phyloP scores from a whole-genome alignment of 2,329 filamentous ascomycete species.

The Diaporthe citrichinensis region DNA sequence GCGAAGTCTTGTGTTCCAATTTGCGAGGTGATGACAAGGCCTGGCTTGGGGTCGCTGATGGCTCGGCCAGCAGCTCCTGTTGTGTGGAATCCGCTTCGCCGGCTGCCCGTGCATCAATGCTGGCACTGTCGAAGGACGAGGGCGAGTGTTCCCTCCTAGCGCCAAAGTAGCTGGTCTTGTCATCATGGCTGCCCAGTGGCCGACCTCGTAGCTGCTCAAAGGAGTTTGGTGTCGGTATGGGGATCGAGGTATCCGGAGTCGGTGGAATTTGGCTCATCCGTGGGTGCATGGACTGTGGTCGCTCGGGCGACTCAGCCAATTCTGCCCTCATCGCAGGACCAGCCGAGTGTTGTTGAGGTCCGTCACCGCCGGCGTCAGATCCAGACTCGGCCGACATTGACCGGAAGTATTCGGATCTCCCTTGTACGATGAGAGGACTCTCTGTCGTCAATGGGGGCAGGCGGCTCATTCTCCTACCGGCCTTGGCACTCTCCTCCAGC shows the following conservation, averaged over 20 bases:
- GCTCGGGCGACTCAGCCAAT: constrained; percentile 69
- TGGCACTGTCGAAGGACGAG: constrained; percentile 60
- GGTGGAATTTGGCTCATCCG: constrained; percentile 76
- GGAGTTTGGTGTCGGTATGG: constrained; percentile 58
- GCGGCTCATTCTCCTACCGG: constrained; percentile 85
- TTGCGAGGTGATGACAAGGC: constrained; percentile 61
- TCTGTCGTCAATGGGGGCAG: constrained; percentile 86
- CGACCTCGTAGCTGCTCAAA: constrained; percentile 59
- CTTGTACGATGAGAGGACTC: constrained; percentile 82
- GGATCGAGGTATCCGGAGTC: constrained; percentile 63
- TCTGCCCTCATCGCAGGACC: constrained; percentile 67
- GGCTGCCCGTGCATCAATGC: constrained; percentile 39
- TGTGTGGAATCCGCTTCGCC: constrained; percentile 43
- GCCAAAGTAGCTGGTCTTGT: constrained; percentile 62
- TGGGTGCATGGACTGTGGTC: constrained; percentile 82
- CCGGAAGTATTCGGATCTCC: constrained; percentile 85
- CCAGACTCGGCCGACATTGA: constrained; percentile 76
- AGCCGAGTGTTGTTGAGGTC: constrained; percentile 53
- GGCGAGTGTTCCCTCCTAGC: constrained; percentile 72
- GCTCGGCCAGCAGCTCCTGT: constrained; percentile 52
- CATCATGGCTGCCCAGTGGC: constrained; percentile 55
- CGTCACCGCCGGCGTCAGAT: constrained; percentile 60
- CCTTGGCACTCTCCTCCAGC: constrained; percentile 82
- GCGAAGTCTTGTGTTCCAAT: constrained; percentile 57
- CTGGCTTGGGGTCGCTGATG: constrained; percentile 52